Evolutionary conservation across 2,329 filamentous ascomycete genomes (phyloP).

Genomic region (Sporothrix schenckii): DNA sequence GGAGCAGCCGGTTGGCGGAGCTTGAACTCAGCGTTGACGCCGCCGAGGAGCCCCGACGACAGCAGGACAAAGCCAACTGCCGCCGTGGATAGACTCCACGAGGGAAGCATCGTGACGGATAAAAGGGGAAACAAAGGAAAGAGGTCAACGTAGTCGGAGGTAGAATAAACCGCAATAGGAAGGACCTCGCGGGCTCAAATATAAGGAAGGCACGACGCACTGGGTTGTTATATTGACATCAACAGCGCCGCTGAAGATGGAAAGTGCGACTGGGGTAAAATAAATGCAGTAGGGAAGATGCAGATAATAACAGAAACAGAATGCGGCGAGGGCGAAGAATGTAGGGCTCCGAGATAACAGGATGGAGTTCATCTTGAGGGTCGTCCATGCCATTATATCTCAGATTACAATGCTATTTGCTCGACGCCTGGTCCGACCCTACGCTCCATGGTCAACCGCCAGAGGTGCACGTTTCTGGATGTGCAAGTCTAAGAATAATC

Average conservation of each 20-base stretch:
- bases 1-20: constrained; percentile 7
- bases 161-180: background rate
- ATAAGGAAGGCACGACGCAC: too few species aligned
- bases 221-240: too few species aligned
- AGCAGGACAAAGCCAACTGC: background rate
- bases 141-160: background rate
- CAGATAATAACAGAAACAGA: background rate
- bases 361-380: background rate
- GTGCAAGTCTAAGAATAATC: background rate
- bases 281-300: background rate
- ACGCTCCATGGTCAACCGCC: background rate
- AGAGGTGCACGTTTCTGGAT: background rate
- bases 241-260: too few species aligned
- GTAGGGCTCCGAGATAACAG: background rate
- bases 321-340: background rate
- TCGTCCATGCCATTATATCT: background rate
- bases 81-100: background rate
- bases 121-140: background rate
- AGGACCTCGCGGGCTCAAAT: background rate
- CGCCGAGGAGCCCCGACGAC: background rate
- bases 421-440: background rate
- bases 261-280: too few species aligned
- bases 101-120: background rate
- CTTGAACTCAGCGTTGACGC: background rate
- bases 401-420: background rate